phyloP scores from a whole-genome alignment of 352 stramenopile species.

The Aphanomyces stellatus region DNA sequence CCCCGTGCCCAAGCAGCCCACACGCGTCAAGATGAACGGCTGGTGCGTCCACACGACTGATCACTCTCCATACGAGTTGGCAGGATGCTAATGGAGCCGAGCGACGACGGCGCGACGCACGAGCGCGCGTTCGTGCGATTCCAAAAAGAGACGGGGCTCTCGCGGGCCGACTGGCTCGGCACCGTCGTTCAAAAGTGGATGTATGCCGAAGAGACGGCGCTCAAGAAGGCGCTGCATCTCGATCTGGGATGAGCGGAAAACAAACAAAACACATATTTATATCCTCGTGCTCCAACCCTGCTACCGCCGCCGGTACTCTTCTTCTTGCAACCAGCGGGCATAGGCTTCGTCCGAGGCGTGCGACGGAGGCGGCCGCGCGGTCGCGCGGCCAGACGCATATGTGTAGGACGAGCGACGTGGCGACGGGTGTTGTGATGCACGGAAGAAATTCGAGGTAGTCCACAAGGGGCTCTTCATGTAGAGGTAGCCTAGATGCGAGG shows the following conservation, averaged over 20 bases:
- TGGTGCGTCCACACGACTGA: background rate
- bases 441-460: background rate
- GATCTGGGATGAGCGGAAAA: too few species aligned
- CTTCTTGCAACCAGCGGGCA: conserved; percentile 10
- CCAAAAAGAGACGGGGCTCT: background rate
- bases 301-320: conserved; percentile 2
- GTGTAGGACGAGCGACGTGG: background rate
- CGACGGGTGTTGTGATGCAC: background rate
- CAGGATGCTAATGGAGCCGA: background rate
- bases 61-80: background rate
- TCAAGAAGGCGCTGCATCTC: background rate
- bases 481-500: background rate
- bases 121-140: background rate
- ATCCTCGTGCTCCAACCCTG: background rate
- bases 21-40: background rate
- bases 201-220: background rate
- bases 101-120: background rate
- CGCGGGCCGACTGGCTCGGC: background rate
- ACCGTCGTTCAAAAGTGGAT: background rate
- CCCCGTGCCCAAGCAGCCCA: background rate
- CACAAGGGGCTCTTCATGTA: conserved; percentile 13
- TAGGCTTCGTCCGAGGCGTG: conserved; percentile 2
- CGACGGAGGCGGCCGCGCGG: background rate
- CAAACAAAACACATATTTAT: too few species aligned
- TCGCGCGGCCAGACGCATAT: background rate